Evolutionary conservation across 139 green algal species (phyloP).

Genomic region (Dunaliella primolecta): DNA sequence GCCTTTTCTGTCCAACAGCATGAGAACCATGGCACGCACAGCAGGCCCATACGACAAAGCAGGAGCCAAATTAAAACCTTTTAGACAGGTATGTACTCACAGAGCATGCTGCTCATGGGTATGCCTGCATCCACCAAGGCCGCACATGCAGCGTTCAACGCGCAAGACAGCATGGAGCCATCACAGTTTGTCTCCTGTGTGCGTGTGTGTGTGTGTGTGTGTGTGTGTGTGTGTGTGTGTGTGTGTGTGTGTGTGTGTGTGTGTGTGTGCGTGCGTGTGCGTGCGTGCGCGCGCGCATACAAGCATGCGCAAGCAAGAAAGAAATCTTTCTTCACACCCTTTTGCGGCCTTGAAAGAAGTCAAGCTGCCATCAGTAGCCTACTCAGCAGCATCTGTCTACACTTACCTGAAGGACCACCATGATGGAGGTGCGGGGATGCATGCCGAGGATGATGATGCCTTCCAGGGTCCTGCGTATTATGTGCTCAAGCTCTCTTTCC

Average conservation of each 20-base stretch:
- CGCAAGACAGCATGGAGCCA: conserved; percentile 53
- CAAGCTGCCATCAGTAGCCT: no score
- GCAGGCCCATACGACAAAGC: no score
- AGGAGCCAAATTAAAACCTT: no score
- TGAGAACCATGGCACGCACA: no score
- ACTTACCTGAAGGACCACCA: conserved; percentile 62
- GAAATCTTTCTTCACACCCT: no score
- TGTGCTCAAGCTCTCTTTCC: conserved; percentile 46
- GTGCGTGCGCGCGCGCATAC: no score
- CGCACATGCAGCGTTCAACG: conserved; percentile 63
- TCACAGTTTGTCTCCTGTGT: neutral
- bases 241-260: neutral
- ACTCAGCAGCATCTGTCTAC: no score
- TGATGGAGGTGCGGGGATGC: conserved; percentile 51
- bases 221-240: conserved; percentile 3
- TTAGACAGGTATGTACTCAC: no score
- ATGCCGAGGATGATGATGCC: conserved; percentile 37
- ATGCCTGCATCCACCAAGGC: conserved; percentile 73
- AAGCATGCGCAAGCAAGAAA: no score
- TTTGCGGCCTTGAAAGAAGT: no score
- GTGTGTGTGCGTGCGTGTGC: no score
- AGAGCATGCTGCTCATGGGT: conserved; percentile 55
- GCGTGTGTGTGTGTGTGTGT: neutral
- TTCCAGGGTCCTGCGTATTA: conserved; percentile 47
- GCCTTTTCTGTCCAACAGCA: no score